A percentile compares a stretch with the other conserved stretches of the same genome.
Evolutionary conservation across 73 alveolate genomes (phyloP).

Genomic region (Stentor coeruleus): DNA sequence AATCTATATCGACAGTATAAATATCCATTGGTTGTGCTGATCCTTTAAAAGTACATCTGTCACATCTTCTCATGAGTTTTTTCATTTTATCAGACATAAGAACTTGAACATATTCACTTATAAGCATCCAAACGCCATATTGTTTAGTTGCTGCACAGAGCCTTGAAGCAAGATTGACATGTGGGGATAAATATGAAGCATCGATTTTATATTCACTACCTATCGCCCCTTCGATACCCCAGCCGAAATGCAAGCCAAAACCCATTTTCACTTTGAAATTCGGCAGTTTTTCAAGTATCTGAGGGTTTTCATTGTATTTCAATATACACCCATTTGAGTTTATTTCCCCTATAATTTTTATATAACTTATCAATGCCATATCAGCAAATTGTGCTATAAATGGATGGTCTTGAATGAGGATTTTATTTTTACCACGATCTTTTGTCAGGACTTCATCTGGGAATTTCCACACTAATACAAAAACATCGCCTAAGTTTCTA

Average conservation of each 20-base stretch:
- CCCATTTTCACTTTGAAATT: conserved; percentile 22
- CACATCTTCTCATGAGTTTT: too few relatives aligned
- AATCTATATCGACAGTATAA: conserved; percentile 47
- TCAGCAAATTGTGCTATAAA: too few relatives aligned
- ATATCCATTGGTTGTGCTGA: conserved; percentile 50
- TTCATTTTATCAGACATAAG: too few relatives aligned
- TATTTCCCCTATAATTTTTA: too few relatives aligned
- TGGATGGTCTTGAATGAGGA: too few relatives aligned
- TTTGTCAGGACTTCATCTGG: conserved; percentile 60
- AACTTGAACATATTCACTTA: too few relatives aligned
- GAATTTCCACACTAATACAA: conserved; percentile 94
- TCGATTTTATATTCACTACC: conserved; percentile 16
- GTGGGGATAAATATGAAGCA: conserved; percentile 16
- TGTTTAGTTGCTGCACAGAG: conserved; percentile 4
- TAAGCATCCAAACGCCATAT: too few relatives aligned
- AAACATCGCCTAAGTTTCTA: conserved; percentile 98
- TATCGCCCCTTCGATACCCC: conserved; percentile 17
- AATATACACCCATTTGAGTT: too few relatives aligned
- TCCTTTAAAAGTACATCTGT: conserved; percentile 52
- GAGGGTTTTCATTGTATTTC: background rate
- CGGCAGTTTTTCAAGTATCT: conserved; percentile 13
- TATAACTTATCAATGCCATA: too few relatives aligned
- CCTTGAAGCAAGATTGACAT: conserved; percentile 15
- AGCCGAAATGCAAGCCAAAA: conserved; percentile 14
- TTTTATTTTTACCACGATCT: too few relatives aligned